Evolutionary conservation across 2,329 filamentous ascomycete genomes (phyloP).

Genomic region (Cladosporium halotolerans): DNA sequence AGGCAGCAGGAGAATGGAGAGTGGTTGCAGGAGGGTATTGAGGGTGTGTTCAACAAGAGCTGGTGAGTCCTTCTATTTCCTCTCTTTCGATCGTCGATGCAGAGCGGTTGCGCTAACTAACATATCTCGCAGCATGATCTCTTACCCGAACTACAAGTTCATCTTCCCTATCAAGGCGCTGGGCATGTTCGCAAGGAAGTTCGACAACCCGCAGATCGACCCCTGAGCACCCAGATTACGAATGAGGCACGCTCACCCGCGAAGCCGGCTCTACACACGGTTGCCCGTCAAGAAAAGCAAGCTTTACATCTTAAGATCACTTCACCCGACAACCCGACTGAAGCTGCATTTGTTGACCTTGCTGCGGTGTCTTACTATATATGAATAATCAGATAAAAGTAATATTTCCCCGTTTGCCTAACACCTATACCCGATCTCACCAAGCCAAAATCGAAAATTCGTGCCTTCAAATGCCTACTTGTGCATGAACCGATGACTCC

Average conservation of each 20-base stretch:
- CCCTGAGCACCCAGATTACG: neutral
- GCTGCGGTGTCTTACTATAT: too few species aligned
- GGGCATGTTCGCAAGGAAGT: slow-evolving; percentile 75
- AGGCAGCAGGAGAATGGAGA: slow-evolving; percentile 85
- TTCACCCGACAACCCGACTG: too few species aligned
- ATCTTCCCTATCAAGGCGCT: slow-evolving; percentile 90
- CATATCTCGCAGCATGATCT: slow-evolving; percentile 68
- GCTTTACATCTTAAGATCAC: too few species aligned
- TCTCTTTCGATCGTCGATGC: neutral
- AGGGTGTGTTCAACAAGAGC: slow-evolving; percentile 97
- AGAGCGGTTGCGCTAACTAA: neutral
- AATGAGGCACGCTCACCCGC: neutral
- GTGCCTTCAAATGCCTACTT: too few species aligned
- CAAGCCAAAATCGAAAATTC: too few species aligned
- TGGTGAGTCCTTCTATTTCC: slow-evolving; percentile 52
- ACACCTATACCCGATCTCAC: too few species aligned
- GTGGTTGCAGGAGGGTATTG: slow-evolving; percentile 92
- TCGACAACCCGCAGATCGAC: slow-evolving; percentile 46
- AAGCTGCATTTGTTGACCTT: too few species aligned
- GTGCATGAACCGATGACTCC: too few species aligned
- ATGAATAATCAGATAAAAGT: too few species aligned
- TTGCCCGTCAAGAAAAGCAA: too few species aligned
- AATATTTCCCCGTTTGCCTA: too few species aligned
- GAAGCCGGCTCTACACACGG: too few species aligned
- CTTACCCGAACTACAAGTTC: slow-evolving; percentile 98